Base-by-base conservation (phyloP, 805 yeast species). In the Nakazawaea sp. region DNA sequence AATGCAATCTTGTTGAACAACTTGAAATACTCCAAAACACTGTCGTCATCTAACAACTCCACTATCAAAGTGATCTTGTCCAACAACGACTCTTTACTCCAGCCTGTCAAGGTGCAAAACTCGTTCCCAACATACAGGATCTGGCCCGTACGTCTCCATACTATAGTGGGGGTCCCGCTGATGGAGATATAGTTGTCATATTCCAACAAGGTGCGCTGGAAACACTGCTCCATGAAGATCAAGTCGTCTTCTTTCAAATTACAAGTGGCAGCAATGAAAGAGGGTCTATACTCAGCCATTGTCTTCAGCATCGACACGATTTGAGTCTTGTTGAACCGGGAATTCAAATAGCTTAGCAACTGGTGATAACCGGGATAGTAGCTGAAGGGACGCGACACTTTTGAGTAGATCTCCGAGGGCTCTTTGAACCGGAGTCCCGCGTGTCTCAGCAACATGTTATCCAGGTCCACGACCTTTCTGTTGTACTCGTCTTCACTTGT, bases 91-190 rank as follows among this genome's bases (percentile, higher is more conserved):
- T 77, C 81, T 47, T 72, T 71, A 5, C 78, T 62, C 97, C 97
- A 90, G 1, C 97, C 97, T 0, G 97, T 87, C 15, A 90, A 63
- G 13, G 85, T 75, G 47, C 92, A 81, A 55, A 90, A 90, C 57
- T 90, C 97, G 46, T 84, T 84, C n/a, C 95, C 95, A 3, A 89
- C 95, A 43, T 89, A 90, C 0, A 96, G 92, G 10, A 90, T 83
- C 56, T 90, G 96, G 7, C 96, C 96, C 1, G 96, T 88, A 36
- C 97, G 70, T 46, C 98, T 67, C 97, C 97, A 90, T 3, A 88
- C 90, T 17, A 90, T 73, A 0, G 96, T 88, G 2, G 97, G 97
- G 0, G 97, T 90, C 0, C 97, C 97, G 24, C 87, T 77, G 16
- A 83, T 77, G 17, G 78, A 70, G 27, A 92, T 82, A 54, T 85